Evolutionary conservation across 108 stramenopile genomes (phyloP).

Genomic region (Nitzschia sp.): DNA sequence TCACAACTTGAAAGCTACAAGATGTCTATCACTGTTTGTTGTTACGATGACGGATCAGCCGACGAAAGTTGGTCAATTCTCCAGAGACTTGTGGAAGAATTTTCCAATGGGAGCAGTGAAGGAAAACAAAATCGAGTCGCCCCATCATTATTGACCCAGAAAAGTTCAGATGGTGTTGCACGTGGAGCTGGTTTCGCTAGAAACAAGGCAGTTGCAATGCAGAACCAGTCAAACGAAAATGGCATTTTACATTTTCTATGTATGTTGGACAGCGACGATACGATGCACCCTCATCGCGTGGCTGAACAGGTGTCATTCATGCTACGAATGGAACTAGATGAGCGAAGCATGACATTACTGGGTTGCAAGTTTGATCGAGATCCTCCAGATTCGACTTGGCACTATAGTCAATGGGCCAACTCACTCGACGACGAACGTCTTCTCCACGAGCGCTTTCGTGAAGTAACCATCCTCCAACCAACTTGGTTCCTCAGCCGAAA

Average conservation of each 20-base stretch:
- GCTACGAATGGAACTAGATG: slow-evolving; percentile 25
- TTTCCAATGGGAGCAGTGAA: background rate
- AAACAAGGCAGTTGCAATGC: slow-evolving; percentile 69
- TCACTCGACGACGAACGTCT: slow-evolving; percentile 68
- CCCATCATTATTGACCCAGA: slow-evolving; percentile 31
- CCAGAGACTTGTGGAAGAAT: slow-evolving; percentile 24
- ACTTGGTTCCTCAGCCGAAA: slow-evolving; percentile 76
- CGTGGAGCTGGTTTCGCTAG: slow-evolving; percentile 84
- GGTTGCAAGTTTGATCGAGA: slow-evolving; percentile 83
- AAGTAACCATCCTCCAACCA: slow-evolving; percentile 88
- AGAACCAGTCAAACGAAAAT: background rate
- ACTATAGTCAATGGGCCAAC: slow-evolving; percentile 90
- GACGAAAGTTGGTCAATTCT: slow-evolving; percentile 64
- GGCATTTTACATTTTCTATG: slow-evolving; percentile 54
- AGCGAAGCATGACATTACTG: slow-evolving; percentile 53
- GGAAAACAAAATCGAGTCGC: background rate
- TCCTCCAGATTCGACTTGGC: slow-evolving; percentile 85
- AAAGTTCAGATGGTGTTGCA: slow-evolving; percentile 28
- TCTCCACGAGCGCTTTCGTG: slow-evolving; percentile 78
- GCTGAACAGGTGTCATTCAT: slow-evolving; percentile 68
- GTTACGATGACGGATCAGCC: slow-evolving; percentile 79
- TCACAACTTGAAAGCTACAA: slow-evolving; percentile 8
- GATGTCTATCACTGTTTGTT: slow-evolving; percentile 66
- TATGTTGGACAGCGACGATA: slow-evolving; percentile 82
- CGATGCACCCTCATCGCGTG: slow-evolving; percentile 71